phyloP scores from a whole-genome alignment of 306 rosid genomes.

The Medicago truncatula region MtrunA17r5.0-ANR NC_053042.1:6303501-6304000 shows the following conservation, averaged over 20 bases:
- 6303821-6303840: conserved; percentile 54
- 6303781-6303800: conserved; percentile 85
- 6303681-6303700: conserved; percentile 18
- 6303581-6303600: conserved; percentile 74
- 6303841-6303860: conserved; percentile 2
- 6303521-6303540: conserved; percentile 61
- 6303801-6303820: conserved; percentile 82
- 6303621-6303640: conserved; percentile 67
- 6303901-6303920: conserved; percentile 55
- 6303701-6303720: background rate
- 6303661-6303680: conserved; percentile 42
- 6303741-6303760: conserved; percentile 74
- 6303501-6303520: conserved; percentile 59
- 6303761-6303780: conserved; percentile 41
- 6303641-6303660: conserved; percentile 53
- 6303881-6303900: conserved; percentile 62
- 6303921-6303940: conserved; percentile 53
- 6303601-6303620: conserved; percentile 78
- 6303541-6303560: conserved; percentile 50
- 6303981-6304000: conserved; percentile 56
- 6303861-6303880: conserved; percentile 17
- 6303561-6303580: conserved; percentile 62
- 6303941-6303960: conserved; percentile 71
- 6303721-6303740: conserved; percentile 12
- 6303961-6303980: conserved; percentile 72